A percentile compares a stretch with the other conserved stretches of the same genome.
Conservation (phyloP, 768 basidiomycete species). For the Lactifluus volemus region DNA sequence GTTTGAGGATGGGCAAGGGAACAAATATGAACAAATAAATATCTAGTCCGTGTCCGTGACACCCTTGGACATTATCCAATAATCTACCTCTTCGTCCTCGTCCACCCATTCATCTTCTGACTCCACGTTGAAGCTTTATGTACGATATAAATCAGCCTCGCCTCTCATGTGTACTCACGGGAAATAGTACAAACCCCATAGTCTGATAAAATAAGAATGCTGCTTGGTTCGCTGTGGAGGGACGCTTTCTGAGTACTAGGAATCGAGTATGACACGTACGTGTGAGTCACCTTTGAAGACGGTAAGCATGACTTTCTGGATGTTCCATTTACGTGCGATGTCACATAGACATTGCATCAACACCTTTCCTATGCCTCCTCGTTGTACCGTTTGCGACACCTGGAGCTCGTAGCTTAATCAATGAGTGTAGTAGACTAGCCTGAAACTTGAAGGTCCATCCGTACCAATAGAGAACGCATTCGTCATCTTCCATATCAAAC, state of each 20-base stretch:
- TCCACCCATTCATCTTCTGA: conserved; percentile 24
- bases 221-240: conserved; percentile 33
- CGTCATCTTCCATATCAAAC: conserved; percentile 58
- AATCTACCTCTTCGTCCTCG: conserved; percentile 25
- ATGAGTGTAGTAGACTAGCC: neutral
- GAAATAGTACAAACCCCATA: conserved; percentile 37
- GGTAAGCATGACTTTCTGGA: conserved; percentile 70
- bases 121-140: neutral
- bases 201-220: conserved; percentile 46
- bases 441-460: conserved; percentile 1
- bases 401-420: conserved; percentile 68
- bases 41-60: neutral
- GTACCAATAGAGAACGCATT: conserved; percentile 65
- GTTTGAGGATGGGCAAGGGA: neutral
- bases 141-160: neutral
- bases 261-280: neutral
- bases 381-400: conserved; percentile 35
- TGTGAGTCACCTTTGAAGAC: conserved; percentile 54
- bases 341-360: conserved; percentile 42
- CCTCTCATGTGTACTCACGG: neutral
- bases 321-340: conserved; percentile 43
- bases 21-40: conserved; percentile 14
- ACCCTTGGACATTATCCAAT: conserved; percentile 31
- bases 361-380: conserved; percentile 50
- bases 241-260: neutral